These are phyloP conservation scores for Penicillium odoratum DNA, from an alignment of 495 filamentous ascomycete species.

Conservation along the genomic window DNA sequence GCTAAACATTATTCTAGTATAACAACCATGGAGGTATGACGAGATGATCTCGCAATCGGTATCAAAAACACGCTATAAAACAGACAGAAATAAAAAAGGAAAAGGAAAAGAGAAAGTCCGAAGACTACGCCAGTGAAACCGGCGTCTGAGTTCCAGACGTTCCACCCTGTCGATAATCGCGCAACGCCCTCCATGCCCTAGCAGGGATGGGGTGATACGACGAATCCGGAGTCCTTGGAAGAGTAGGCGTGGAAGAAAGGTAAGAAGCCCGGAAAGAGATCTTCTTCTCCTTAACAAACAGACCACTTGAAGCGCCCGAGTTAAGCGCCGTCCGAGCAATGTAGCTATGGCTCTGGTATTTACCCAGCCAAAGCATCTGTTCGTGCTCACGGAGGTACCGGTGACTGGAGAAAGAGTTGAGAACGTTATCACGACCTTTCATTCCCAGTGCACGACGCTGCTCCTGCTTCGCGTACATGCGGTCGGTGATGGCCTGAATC, in stretches of 20 bases:
- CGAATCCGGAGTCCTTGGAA: constrained; percentile 1
- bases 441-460: constrained; percentile 3
- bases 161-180: constrained; percentile 2
- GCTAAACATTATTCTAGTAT: not conserved
- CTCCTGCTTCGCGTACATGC: constrained; percentile 8
- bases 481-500: constrained; percentile 4
- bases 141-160: not conserved
- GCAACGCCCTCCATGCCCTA: not conserved
- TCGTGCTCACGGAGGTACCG: constrained; percentile 7
- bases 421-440: constrained; percentile 7
- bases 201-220: not conserved
- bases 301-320: not conserved
- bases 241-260: not conserved
- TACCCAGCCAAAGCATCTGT: constrained; percentile 8
- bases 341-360: constrained; percentile 6
- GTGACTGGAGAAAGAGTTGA: constrained; percentile 7
- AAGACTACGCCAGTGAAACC: not conserved
- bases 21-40: not conserved
- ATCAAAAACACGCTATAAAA: not conserved
- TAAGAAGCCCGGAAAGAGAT: not conserved
- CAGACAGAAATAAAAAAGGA: not conserved
- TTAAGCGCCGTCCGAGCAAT: constrained; percentile 4
- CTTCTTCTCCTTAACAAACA: not conserved
- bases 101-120: not conserved
- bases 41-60: not conserved